A percentile compares a stretch with the other conserved stretches of the same genome.
Conservation (phyloP, 495 filamentous ascomycete species). For the Penicillium maclennaniae region DNA sequence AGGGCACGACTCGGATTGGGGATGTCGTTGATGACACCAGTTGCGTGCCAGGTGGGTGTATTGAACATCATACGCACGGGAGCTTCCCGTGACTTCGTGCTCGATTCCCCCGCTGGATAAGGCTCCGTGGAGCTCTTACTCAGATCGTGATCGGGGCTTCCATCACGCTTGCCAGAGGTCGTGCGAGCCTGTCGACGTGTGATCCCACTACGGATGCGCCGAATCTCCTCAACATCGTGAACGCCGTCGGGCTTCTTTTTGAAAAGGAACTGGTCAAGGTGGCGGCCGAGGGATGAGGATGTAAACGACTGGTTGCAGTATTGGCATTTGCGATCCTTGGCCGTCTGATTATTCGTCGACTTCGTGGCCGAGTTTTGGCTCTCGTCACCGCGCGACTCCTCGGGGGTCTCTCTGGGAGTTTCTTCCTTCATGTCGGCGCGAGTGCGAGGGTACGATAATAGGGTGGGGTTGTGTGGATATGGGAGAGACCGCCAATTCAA, state of each 20-base stretch:
- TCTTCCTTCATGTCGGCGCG: conserved; percentile 23
- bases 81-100: conserved; percentile 33
- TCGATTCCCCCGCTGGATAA: conserved; percentile 20
- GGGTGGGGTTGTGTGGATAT: not conserved
- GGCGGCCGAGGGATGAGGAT: conserved; percentile 86
- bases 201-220: conserved; percentile 72
- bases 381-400: conserved; percentile 47
- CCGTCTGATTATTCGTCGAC: conserved; percentile 38
- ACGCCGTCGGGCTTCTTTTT: conserved; percentile 85
- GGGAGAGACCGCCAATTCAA: not conserved
- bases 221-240: conserved; percentile 84
- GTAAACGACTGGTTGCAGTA: conserved; percentile 85
- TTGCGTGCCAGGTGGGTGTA: conserved; percentile 69
- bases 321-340: conserved; percentile 78
- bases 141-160: conserved; percentile 33
- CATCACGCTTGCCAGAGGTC: conserved; percentile 53
- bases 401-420: conserved; percentile 37
- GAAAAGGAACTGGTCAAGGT: conserved; percentile 86
- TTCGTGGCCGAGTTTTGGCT: conserved; percentile 26
- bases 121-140: conserved; percentile 31
- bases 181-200: conserved; percentile 74
- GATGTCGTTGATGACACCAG: conserved; percentile 78
- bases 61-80: conserved; percentile 53
- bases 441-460: not conserved
- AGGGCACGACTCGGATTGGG: conserved; percentile 41